These are phyloP conservation scores for Gracilaria caudata DNA, from an alignment of 23 red algal genomes.

Conservation along the genomic window DNA sequence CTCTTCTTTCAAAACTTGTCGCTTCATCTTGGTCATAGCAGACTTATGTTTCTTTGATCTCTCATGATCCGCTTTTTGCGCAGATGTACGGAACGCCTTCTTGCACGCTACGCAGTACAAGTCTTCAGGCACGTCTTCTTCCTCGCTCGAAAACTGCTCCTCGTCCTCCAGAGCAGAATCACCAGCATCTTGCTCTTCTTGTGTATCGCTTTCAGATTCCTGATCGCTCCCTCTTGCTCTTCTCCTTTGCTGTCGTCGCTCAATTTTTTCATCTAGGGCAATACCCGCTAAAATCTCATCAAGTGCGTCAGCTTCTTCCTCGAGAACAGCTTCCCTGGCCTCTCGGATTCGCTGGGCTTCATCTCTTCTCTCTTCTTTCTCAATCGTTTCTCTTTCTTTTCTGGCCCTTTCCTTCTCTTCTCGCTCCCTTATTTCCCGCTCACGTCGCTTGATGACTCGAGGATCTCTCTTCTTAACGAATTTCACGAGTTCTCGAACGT, in stretches of 20 bases:
- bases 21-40: conserved; percentile 39
- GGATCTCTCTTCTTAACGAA: conserved; percentile 94
- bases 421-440: conserved; percentile 64
- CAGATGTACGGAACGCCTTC: conserved; percentile 76
- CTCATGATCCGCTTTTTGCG: conserved; percentile 85
- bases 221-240: conserved; percentile 25
- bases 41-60: conserved; percentile 86
- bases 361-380: conserved; percentile 40
- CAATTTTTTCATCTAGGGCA: conserved; percentile 67
- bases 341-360: conserved; percentile 44
- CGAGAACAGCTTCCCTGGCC: conserved; percentile 62
- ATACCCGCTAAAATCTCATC: conserved; percentile 83
- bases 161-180: conserved; percentile 26
- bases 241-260: conserved; percentile 3
- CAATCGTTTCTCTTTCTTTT: conserved; percentile 17
- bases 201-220: conserved; percentile 31
- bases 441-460: conserved; percentile 55
- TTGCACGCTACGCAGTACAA: conserved; percentile 81
- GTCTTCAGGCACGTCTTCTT: conserved; percentile 18
- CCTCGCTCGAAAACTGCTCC: background rate
- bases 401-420: conserved; percentile 44
- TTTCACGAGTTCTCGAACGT: conserved; percentile 85
- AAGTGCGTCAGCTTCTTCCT: conserved; percentile 77
- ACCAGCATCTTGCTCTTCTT: conserved; percentile 5
- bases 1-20: conserved; percentile 57